A percentile compares a stretch with the other conserved stretches of the same genome.
phyloP scores from a whole-genome alignment of 179 eudicot species.

The Heliamphora pulchella region DNA sequence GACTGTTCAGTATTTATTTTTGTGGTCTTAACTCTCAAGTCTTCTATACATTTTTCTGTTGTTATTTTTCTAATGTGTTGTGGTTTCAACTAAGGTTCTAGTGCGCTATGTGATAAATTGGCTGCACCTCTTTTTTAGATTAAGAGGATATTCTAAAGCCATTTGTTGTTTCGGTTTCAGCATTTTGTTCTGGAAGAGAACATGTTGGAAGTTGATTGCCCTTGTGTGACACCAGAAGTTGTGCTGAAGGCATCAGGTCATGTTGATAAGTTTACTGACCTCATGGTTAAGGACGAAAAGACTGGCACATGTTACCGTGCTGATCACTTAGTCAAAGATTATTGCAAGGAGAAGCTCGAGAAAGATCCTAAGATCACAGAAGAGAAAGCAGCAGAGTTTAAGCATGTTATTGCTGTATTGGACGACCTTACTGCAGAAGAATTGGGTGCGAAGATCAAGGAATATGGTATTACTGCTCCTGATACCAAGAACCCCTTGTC shows the following conservation, averaged over 20 bases:
- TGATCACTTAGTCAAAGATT: slow-evolving; percentile 86
- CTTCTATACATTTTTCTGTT: too few species aligned
- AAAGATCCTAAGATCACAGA: slow-evolving; percentile 50
- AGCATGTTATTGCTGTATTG: slow-evolving; percentile 60
- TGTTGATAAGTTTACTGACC: slow-evolving; percentile 91
- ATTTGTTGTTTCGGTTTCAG: slow-evolving; percentile 26
- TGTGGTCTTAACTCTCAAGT: too few species aligned
- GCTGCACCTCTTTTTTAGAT: too few species aligned
- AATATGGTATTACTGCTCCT: slow-evolving; percentile 76
- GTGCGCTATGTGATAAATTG: too few species aligned
- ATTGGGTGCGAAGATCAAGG: slow-evolving; percentile 84
- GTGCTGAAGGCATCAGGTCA: slow-evolving; percentile 93
- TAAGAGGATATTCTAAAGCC: too few species aligned
- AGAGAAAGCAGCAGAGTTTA: slow-evolving; percentile 62
- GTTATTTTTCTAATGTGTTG: too few species aligned
- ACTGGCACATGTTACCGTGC: slow-evolving; percentile 82
- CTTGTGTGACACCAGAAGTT: slow-evolving; percentile 84
- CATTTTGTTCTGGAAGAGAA: slow-evolving; percentile 88
- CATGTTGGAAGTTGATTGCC: slow-evolving; percentile 95
- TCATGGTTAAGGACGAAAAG: slow-evolving; percentile 93
- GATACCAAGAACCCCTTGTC: slow-evolving; percentile 85
- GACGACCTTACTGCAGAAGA: slow-evolving; percentile 76
- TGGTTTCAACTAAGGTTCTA: too few species aligned
- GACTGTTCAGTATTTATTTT: too few species aligned
- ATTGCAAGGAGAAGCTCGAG: slow-evolving; percentile 83